Base-by-base conservation (phyloP, 208 protist species). In the Zelonia costaricensis region DNA sequence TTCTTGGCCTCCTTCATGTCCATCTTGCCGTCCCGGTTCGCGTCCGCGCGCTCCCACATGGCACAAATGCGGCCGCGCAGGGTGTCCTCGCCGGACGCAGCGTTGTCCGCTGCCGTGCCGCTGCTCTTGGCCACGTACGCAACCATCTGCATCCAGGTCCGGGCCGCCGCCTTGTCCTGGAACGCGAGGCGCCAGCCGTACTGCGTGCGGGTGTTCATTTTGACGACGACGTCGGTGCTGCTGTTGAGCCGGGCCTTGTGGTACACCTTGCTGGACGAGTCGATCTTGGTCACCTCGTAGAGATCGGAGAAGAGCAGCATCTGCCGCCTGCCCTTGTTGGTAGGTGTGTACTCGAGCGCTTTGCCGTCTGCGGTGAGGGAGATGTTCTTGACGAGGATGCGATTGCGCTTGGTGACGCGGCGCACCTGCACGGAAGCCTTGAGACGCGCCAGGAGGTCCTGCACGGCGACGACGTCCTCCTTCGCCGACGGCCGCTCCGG, bases 221-320 rank as follows among this genome's bases (percentile, higher is more conserved):
- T 78, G 13, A 88, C 53, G 18, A 88, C 61, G n/a, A 74, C 59
- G n/a, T 75, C 62, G 23, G 73, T 62, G 8, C n/a, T 38, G 27
- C 64, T 59, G 65, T 82, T 56, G 16, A 82, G 63, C 7, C 56
- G 43, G 0, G 71, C 53, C 40, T 71, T 76, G 12, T 53, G 48
- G 71, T 88, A 88, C 15, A 72, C 20, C 59, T 84, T 78, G 44
- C 69, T 73, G 18, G 52, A 63, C 0, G 39, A n/a, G 35, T 80
- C 76, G 36, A 80, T 51, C 35, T 59, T 70, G n/a, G 49, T 67
- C 27, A 84, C 78, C 38, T 86, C 76, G 54, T 67, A 69, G 36
- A 86, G 43, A 53, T 89, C 78, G 15, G 62, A 35, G 59, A 89
- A 85, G 23, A 86, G 62, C 15, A 89, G 27, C 18, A 69, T 54